phyloP scores from a whole-genome alignment of 768 basidiomycete genomes.

The Paxillus rubicundulus region DNA sequence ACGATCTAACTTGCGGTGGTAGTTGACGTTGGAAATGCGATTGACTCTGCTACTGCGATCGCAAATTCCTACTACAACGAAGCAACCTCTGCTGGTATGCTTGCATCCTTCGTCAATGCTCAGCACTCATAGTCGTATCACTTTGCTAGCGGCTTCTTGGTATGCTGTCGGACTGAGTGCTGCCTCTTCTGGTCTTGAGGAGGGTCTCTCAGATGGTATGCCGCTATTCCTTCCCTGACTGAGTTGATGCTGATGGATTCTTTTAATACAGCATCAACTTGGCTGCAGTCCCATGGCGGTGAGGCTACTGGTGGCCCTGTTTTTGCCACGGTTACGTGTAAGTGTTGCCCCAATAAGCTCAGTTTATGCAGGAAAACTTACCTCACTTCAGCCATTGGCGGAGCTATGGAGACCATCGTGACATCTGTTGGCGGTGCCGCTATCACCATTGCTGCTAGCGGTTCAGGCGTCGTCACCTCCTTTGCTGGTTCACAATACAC shows the following conservation, averaged over 20 bases:
- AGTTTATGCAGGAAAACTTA: not conserved
- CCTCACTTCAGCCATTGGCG: conserved; percentile 47
- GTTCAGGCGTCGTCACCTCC: conserved; percentile 42
- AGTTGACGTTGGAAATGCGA: conserved; percentile 35
- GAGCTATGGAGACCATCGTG: conserved; percentile 50
- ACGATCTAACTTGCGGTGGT: conserved; percentile 5
- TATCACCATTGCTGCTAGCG: conserved; percentile 53
- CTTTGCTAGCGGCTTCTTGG: conserved; percentile 13
- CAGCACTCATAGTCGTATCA: not conserved
- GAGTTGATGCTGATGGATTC: not conserved
- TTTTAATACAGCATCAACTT: conserved; percentile 17
- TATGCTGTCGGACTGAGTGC: conserved; percentile 15
- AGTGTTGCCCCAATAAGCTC: conserved; percentile 5
- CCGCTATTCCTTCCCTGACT: not conserved
- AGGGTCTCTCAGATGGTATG: conserved; percentile 21
- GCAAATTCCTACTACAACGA: conserved; percentile 32
- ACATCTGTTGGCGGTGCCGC: conserved; percentile 58
- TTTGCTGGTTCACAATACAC: conserved; percentile 55
- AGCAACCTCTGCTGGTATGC: conserved; percentile 25
- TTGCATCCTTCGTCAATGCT: not conserved
- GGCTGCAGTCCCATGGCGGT: conserved; percentile 7
- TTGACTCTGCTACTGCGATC: conserved; percentile 39
- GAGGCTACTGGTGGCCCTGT: conserved; percentile 2
- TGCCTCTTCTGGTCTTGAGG: conserved; percentile 11
- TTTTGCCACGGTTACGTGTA: conserved; percentile 25